Conservation (phyloP, 768 basidiomycete genomes). For the Auricularia sp. region DNA sequence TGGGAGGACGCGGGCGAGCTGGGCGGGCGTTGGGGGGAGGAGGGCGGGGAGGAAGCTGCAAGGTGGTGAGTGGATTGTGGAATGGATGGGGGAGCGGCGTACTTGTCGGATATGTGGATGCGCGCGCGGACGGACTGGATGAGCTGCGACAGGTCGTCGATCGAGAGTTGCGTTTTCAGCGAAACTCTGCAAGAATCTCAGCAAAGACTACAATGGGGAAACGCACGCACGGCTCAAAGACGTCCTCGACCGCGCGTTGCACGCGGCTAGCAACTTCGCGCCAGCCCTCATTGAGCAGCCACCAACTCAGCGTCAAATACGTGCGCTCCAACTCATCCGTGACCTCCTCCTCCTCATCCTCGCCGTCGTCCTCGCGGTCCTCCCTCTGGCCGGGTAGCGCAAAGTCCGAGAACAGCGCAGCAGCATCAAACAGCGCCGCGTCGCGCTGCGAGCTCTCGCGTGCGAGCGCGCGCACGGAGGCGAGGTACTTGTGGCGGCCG, state of each 20-base stretch:
- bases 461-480: constrained; percentile 30
- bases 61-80: not conserved
- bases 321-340: constrained; percentile 63
- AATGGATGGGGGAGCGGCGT: constrained; percentile 4
- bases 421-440: not conserved
- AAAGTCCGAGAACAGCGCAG: not conserved
- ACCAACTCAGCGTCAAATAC: constrained; percentile 85
- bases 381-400: constrained; percentile 5
- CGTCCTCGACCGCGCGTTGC: constrained; percentile 63
- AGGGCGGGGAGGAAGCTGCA: constrained; percentile 62
- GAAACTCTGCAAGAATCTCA: not conserved
- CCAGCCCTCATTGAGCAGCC: constrained; percentile 89
- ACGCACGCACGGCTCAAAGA: constrained; percentile 41
- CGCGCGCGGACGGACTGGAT: not conserved
- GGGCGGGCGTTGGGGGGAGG: constrained; percentile 64
- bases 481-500: too few species aligned
- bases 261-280: constrained; percentile 70
- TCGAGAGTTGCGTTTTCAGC: not conserved
- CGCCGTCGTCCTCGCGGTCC: constrained; percentile 22
- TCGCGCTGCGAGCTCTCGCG: constrained; percentile 14
- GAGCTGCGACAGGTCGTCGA: not conserved
- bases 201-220: constrained; percentile 20
- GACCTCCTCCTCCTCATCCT: constrained; percentile 27
- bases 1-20: constrained; percentile 54
- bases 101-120: not conserved